Evolutionary conservation across 805 yeast species (phyloP), one percentile per base, ranked within the genome.

Genomic region (Candida methanosorbosa): DNA sequence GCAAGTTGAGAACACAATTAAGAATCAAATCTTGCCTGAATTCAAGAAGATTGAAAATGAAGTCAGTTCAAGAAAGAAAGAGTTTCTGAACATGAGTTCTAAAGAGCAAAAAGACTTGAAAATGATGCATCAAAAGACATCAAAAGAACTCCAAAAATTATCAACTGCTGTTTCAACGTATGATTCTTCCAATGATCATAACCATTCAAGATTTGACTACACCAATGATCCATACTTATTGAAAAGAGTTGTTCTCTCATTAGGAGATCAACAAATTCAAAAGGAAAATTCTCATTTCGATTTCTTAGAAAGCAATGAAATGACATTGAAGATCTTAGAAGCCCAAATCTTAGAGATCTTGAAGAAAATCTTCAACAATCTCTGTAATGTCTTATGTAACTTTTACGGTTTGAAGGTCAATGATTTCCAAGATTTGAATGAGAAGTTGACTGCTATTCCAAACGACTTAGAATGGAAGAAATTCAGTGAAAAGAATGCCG

Each of bases 281-380:
- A 61, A 61, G 42, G 78, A 72, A 46, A 69, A 71, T 46, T 42
- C 46, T 18, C 68, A 66, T 39, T 52, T 65, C 17, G 72, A 67
- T 37, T 65, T 67, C 26, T 52, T 72, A 19, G 51, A 60, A 31
- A 50, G 57, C 33, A 54, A 59, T 33, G 76, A 72, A 55, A 45
- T 49, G 33, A 54, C 59, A 25, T 51, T 69, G 32, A 52, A 52
- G 39, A 48, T 64, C 4, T 48, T 64, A 25, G 78, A 72, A 46
- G 34, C 46, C n/a, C 72, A 68, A 41, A 51, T 68, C 18, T 47
- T 68, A 29, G 58, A 57, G 33, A 61, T 60, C 9, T 41, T 72
- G 32, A 64, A 67, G 37, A 63, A 63, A 32, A 46, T 62, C 9
- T 56, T 67, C 35, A 40, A 45, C 24, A 45, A 46, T 28, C 44